These are phyloP conservation scores for Cyberlindnera xylosilytica DNA, from an alignment of 805 yeast species.

Conservation along the genomic window DNA sequence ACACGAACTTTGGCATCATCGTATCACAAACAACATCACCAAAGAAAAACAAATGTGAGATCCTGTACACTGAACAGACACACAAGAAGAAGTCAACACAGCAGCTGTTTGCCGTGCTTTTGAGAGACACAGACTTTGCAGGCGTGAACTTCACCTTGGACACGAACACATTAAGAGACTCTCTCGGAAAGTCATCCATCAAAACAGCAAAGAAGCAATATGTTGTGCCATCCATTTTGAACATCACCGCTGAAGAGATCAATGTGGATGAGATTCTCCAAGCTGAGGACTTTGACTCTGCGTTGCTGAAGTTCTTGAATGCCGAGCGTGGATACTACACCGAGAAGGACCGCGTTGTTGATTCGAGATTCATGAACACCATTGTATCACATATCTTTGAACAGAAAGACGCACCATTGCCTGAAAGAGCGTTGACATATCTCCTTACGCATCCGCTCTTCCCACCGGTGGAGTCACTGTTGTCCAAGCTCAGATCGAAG, in stretches of 20 bases:
- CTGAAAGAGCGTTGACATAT: conserved; percentile 59
- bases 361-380: conserved; percentile 48
- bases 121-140: conserved; percentile 23
- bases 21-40: conserved; percentile 16
- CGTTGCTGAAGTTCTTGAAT: conserved; percentile 30
- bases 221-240: conserved; percentile 28
- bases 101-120: conserved; percentile 20
- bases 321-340: conserved; percentile 51
- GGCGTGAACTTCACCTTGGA: conserved; percentile 54
- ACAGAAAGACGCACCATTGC: conserved; percentile 5
- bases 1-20: conserved; percentile 29
- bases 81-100: conserved; percentile 9
- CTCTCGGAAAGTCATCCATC: conserved; percentile 55
- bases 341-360: conserved; percentile 65
- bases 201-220: conserved; percentile 8
- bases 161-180: conserved; percentile 62
- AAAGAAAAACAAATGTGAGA: conserved; percentile 17
- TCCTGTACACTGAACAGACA: conserved; percentile 12
- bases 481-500: conserved; percentile 48
- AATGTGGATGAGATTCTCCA: conserved; percentile 24
- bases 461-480: conserved; percentile 61
- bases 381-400: conserved; percentile 43
- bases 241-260: conserved; percentile 17
- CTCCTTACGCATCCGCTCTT: conserved; percentile 85
- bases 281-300: conserved; percentile 29